Evolutionary conservation across 75 land plant genomes (phyloP).

Genomic region (Selaginella tamariscina): DNA sequence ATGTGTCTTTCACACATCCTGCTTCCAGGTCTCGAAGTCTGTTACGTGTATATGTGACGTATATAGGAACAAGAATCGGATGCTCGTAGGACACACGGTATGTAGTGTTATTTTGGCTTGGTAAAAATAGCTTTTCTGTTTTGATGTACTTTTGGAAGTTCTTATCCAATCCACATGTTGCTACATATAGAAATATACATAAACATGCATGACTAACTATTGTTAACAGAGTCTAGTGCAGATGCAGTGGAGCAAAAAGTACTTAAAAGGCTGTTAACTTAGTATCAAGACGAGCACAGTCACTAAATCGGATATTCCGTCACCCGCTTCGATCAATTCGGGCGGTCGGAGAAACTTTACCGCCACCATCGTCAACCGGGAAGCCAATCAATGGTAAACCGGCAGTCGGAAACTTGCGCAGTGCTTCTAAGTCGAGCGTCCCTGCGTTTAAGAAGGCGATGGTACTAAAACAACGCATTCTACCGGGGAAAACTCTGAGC

Average conservation of each 20-base stretch:
- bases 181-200: too few relatives aligned
- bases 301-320: neutral
- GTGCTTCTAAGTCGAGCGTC: neutral
- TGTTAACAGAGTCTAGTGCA: too few relatives aligned
- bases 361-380: too few relatives aligned
- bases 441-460: neutral
- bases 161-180: too few relatives aligned
- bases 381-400: neutral
- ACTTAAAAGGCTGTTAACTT: neutral
- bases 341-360: neutral
- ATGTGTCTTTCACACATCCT: conserved; percentile 94
- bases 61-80: conserved; percentile 55
- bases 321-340: neutral
- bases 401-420: neutral
- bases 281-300: neutral
- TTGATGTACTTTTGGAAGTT: too few relatives aligned
- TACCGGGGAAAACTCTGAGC: neutral
- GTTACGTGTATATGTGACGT: too few relatives aligned
- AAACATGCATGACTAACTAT: too few relatives aligned
- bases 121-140: too few relatives aligned
- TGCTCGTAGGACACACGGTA: too few relatives aligned
- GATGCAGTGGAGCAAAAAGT: neutral
- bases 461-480: neutral
- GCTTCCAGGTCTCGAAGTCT: conserved; percentile 65
- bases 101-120: too few relatives aligned